A percentile compares a stretch with the other conserved stretches of the same genome.
phyloP scores from a whole-genome alignment of 805 yeast genomes.

The Hyphopichia homilentoma region DNA sequence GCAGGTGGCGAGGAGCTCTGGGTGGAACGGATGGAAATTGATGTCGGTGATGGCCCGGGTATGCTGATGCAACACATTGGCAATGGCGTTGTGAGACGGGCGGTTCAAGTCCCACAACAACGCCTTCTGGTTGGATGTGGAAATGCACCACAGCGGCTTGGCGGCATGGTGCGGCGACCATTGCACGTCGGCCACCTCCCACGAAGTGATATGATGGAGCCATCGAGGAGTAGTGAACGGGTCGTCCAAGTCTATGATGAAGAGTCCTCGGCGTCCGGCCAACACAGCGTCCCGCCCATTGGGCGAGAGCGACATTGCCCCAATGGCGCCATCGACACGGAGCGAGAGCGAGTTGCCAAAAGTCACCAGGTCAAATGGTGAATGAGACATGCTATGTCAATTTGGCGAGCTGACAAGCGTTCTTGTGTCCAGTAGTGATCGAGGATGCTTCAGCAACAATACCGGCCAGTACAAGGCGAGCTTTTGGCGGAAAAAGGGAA shows the following conservation, averaged over 20 bases:
- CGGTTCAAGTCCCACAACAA: constrained; percentile 87
- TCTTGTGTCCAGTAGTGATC: neutral
- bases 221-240: constrained; percentile 94
- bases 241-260: constrained; percentile 89
- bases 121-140: constrained; percentile 94
- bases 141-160: constrained; percentile 87
- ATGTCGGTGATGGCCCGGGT: constrained; percentile 93
- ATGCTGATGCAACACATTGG: constrained; percentile 85
- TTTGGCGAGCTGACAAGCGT: neutral
- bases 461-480: too few relatives aligned
- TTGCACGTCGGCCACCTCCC: constrained; percentile 99
- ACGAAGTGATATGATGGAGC: constrained; percentile 86
- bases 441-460: neutral
- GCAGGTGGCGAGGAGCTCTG: constrained; percentile 87
- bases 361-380: constrained; percentile 46
- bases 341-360: constrained; percentile 80
- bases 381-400: constrained; percentile 6
- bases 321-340: constrained; percentile 86
- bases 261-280: constrained; percentile 80
- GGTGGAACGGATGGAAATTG: constrained; percentile 83
- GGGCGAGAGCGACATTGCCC: constrained; percentile 87
- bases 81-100: constrained; percentile 68
- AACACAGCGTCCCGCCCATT: constrained; percentile 90
- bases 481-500: too few relatives aligned
- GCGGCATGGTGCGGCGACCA: constrained; percentile 87